A percentile compares a stretch with the other conserved stretches of the same genome.
Conservation (phyloP, 371 early-diverging fungal species). For the Gilbertella persicaria region DNA sequence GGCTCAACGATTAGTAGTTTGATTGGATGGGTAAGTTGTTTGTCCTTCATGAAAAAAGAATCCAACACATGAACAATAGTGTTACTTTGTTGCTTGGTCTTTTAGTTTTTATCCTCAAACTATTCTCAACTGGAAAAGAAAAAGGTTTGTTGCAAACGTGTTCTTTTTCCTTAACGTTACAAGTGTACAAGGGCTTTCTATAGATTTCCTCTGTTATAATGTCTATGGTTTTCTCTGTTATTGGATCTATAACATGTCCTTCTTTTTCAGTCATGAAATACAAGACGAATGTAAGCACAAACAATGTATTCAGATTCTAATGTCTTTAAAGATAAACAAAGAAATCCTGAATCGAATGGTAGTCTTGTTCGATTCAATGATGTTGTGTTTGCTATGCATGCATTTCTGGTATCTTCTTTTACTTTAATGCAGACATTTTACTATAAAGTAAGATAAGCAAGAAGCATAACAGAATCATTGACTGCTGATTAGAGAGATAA, state of each 20-base stretch:
- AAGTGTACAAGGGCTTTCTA: slow-evolving; percentile 85
- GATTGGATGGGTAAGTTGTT: slow-evolving; percentile 45
- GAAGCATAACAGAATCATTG: neutral
- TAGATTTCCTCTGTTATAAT: slow-evolving; percentile 89
- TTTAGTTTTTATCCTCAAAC: slow-evolving; percentile 49
- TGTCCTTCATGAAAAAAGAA: neutral
- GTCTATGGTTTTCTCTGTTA: slow-evolving; percentile 88
- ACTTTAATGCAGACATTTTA: slow-evolving; percentile 71
- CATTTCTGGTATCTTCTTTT: slow-evolving; percentile 66
- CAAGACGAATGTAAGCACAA: slow-evolving; percentile 66
- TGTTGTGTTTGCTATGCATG: slow-evolving; percentile 87
- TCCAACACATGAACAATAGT: slow-evolving; percentile 20
- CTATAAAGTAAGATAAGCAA: slow-evolving; percentile 67
- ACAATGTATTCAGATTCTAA: neutral
- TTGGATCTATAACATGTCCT: slow-evolving; percentile 75
- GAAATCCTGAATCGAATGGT: slow-evolving; percentile 62
- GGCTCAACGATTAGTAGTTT: neutral
- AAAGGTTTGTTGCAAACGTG: slow-evolving; percentile 44
- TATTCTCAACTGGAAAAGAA: slow-evolving; percentile 41
- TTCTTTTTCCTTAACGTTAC: too few species aligned
- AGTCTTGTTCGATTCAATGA: slow-evolving; percentile 87
- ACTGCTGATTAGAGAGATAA: slow-evolving; percentile 39
- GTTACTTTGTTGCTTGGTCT: slow-evolving; percentile 51
- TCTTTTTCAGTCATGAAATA: slow-evolving; percentile 67
- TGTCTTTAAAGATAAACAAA: slow-evolving; percentile 48